Evolutionary conservation across 106 monocot species (phyloP).

Genomic region (Amphibolis antarctica): DNA sequence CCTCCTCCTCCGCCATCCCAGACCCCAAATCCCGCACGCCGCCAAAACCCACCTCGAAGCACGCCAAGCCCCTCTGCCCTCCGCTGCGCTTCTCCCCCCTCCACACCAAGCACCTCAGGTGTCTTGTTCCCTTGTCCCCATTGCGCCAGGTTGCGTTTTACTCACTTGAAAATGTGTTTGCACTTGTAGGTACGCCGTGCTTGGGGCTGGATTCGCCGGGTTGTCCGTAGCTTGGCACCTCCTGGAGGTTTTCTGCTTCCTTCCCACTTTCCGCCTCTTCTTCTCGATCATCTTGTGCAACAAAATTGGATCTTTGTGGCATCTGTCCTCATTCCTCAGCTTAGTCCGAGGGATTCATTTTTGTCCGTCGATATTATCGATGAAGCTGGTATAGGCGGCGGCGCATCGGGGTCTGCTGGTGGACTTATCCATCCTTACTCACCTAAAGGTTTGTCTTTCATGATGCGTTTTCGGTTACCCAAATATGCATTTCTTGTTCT

Average conservation of each 20-base stretch:
- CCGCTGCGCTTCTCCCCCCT: background rate
- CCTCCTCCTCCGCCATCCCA: background rate
- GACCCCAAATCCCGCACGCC: background rate
- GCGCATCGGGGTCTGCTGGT: constrained; percentile 83
- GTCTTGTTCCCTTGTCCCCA: background rate
- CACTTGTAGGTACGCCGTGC: constrained; percentile 59
- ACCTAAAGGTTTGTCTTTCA: constrained; percentile 97
- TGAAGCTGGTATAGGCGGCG: constrained; percentile 81
- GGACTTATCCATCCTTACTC: constrained; percentile 97
- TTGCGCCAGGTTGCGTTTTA: background rate
- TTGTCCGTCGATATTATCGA: constrained; percentile 71
- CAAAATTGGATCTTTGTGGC: background rate
- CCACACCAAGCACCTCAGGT: background rate
- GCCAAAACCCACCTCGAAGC: background rate
- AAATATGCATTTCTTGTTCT: too few relatives aligned
- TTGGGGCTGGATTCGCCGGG: constrained; percentile 98
- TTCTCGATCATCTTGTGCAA: background rate
- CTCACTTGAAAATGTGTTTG: background rate
- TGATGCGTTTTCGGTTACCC: too few relatives aligned
- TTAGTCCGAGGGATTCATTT: constrained; percentile 33
- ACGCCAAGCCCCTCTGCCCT: background rate
- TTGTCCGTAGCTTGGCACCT: constrained; percentile 89
- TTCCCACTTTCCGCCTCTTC: background rate
- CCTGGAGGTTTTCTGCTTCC: constrained; percentile 38
- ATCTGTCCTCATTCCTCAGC: constrained; percentile 21